Base-by-base conservation (phyloP, 441 rosid genomes). In the Populus hybrid region DNA sequence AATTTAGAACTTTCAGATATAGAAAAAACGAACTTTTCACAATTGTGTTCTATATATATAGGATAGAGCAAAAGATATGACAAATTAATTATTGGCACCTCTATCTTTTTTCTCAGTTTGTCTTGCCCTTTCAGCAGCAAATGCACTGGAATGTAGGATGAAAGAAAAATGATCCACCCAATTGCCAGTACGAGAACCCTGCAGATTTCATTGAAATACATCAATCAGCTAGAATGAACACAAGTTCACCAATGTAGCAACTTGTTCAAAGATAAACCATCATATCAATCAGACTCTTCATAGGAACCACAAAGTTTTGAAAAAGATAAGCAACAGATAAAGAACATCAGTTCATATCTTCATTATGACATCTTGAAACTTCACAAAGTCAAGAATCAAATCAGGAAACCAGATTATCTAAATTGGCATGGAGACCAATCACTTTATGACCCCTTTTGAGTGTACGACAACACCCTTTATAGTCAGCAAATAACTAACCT, bases 161-260 rank as follows among this genome's bases (percentile, higher is more conserved):
- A 90, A 61, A 94, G 95, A 82, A 96, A 94, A 77, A 93, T 88
- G 70, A 93, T 82, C 99, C 99, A 96, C 77, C 99, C 99, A 65
- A 91, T 77, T 4, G 93, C 85, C 87, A 96, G 84, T 28, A 91
- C 88, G n/a, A 94, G 66, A 63, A 63, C 66, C 66, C 66, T 23
- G 66, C 66, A 63, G 66, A 63, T 63, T 63, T 21, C 66, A 61
- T 21, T 61, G 28, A 61, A 9, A 61, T 21, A 61, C 66, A 61
- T 61, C 66, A 61, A 61, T 26, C 28, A 61, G 66, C 28, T 61
- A 61, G 28, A 61, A n/a, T 61, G 66, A 21, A 61, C 28, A 21
- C 24, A 4, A 1, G 66, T 61, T 61, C 66, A 9, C 5, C 36
- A 38, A 73, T 28, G 46, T 8, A 67, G 34, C 23, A 63, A 26